Conservation (phyloP, 352 stramenopile genomes). For the Pythium aristosporum region DNA sequence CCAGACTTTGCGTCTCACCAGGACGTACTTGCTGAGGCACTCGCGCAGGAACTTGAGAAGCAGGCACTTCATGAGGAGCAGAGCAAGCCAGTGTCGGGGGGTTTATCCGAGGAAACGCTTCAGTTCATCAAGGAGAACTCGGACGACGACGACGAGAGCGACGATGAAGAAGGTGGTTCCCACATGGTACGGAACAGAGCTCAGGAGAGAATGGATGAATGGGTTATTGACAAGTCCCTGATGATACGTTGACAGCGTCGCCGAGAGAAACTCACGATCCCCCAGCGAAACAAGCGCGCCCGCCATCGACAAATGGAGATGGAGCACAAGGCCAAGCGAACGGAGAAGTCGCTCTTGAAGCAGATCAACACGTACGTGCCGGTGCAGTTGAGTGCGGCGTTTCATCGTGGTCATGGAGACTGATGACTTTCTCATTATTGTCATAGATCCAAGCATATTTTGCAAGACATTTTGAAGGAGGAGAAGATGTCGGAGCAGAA, state of each 20-base stretch:
- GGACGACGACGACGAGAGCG: constrained; percentile 33
- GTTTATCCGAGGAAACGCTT: constrained; percentile 77
- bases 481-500: constrained; percentile 69
- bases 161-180: constrained; percentile 35
- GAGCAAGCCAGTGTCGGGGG: constrained; percentile 43
- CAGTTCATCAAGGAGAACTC: constrained; percentile 77
- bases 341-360: constrained; percentile 77
- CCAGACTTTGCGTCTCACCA: constrained; percentile 81
- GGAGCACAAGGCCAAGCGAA: constrained; percentile 54
- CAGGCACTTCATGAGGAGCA: constrained; percentile 46
- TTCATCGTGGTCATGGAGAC: background rate
- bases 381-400: background rate
- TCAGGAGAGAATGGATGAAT: background rate
- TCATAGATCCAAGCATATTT: constrained; percentile 62
- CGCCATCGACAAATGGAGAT: constrained; percentile 82
- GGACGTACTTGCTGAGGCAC: constrained; percentile 70
- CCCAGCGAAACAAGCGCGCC: constrained; percentile 74
- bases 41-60: constrained; percentile 70
- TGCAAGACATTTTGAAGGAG: constrained; percentile 61
- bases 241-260: constrained; percentile 30
- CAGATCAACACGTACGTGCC: constrained; percentile 82
- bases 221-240: background rate
- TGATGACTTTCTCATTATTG: constrained; percentile 6
- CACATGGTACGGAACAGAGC: constrained; percentile 29
- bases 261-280: constrained; percentile 61